A percentile compares a stretch with the other conserved stretches of the same genome.
Conservation (phyloP, 225 moss, liverwort and hornwort species). For the Takakia lepidozioides region DNA sequence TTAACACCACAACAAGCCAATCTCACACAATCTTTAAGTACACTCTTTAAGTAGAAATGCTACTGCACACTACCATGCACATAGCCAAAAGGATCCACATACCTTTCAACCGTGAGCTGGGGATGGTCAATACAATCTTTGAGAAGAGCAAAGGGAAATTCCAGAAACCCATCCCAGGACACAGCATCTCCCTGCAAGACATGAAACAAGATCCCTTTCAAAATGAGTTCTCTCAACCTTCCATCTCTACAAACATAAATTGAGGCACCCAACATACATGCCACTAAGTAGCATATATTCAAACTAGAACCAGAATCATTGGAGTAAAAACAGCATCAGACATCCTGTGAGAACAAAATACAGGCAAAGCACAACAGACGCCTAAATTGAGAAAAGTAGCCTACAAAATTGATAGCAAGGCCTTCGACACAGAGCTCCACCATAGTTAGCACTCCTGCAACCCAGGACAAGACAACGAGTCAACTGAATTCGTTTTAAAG, state of each 20-base stretch:
- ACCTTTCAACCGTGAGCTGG: slow-evolving; percentile 64
- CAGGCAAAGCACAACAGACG: neutral
- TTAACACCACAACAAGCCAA: neutral
- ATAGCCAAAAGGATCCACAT: neutral
- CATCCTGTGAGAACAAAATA: neutral
- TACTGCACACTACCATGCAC: neutral
- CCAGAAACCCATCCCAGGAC: slow-evolving; percentile 25
- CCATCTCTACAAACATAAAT: no score
- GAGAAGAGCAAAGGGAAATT: slow-evolving; percentile 43
- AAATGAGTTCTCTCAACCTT: no score
- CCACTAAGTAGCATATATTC: no score
- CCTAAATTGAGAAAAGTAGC: slow-evolving; percentile 12
- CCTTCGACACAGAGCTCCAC: slow-evolving; percentile 32
- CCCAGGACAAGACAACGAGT: neutral
- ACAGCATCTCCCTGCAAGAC: slow-evolving; percentile 28
- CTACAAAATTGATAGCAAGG: slow-evolving; percentile 73
- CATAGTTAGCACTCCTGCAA: slow-evolving; percentile 38
- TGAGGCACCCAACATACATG: no score
- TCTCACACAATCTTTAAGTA: neutral
- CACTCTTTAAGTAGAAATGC: neutral
- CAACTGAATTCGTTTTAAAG: neutral
- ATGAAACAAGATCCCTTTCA: neutral
- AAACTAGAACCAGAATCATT: no score
- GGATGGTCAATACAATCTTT: slow-evolving; percentile 43
- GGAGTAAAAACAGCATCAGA: no score